Base-by-base conservation (phyloP, 2,329 filamentous ascomycete genomes). In the Alternaria rosae region DNA sequence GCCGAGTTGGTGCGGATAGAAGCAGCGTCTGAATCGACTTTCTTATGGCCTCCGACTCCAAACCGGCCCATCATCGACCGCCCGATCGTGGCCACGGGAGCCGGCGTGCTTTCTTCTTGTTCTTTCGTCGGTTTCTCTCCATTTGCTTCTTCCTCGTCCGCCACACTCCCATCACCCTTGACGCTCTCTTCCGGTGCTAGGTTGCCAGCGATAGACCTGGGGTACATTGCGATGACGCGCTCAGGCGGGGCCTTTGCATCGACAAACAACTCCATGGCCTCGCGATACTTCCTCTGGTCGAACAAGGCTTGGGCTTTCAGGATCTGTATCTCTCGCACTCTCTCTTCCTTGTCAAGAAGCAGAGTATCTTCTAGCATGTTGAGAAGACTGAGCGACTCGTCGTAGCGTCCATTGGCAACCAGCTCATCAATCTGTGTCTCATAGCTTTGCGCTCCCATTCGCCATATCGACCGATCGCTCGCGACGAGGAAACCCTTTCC, bases 401-500 rank as follows among this genome's bases (percentile, higher is more conserved):
- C 94, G 57, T 94, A 92, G 62, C 88, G 87, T 10, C 86, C 88
- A 62, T 86, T 87, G 20, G 89, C 86, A 1, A 97, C 88, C 25
- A 99, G 85, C 67, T 95, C 89, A 62, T 93, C 88, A 21, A 98
- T 88, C 76, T 99, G 95, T 3, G 89, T 89, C 76, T 97, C 92
- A 75, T 99, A 99, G 68, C 94, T 91, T 38, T 94, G 89, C 4
- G 94, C 92, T 66, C 90, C 92, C 95, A 99, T 98, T 70, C 95
- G 91, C 95, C 95, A 99, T 38, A 99, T 92, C 32, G 87, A 91
- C 45, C 95, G 87, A 58, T 98, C 95, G 75, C 94, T 97, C 20
- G 91, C 91, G 54, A 98, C 93, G 61, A 98, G 87, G 71, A 99
- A 99, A 0, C 94, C 94, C 77, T 99, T 99, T 4, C 92, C 95